Evolutionary conservation across 352 stramenopile genomes (phyloP), one percentile per base, ranked within the genome.

Genomic region (Salisapilia sapeloensis): DNA sequence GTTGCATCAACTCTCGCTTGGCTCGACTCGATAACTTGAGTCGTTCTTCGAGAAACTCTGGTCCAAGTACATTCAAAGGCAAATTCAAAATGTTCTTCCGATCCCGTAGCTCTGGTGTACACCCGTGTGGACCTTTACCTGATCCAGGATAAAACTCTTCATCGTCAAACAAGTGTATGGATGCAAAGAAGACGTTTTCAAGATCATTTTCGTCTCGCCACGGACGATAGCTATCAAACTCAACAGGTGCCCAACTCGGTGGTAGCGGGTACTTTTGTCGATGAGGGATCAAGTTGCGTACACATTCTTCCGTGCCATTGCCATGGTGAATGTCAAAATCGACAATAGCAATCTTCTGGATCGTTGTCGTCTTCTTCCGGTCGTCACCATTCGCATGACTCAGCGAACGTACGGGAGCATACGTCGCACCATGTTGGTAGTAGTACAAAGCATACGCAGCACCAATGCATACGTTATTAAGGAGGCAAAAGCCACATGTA

Each of bases 311-410:
- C 0, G 65, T 79, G 17, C 58, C 65, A 19, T 79, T 72, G 14
- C 60, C 62, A 19, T 80, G 62, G 19, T 80, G 63, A 27, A 78
- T 71, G 42, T 79, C 63, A 38, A 78, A 79, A 36, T 79, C 63
- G 8, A 78, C 50, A 27, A 78, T 79, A 17, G 63, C 63, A 8
- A 79, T 35, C 16, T 58, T 51, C 13, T 71, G 34, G 10, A 75
- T 44, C 4, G 14, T 8, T n/a, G n/a, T n/a, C n/a, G n/a, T n/a
- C n/a, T n/a, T n/a, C n/a, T n/a, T n/a, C n/a, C n/a, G n/a, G 16
- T 41, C 15, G 30, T 36, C 5, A 13, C 37, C 11, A 12, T 29
- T 49, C 27, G 38, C 41, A 6, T 36, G 43, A 12, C 42, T 36
- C 16, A 30, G 39, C 2, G 40, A 28, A 4, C 42, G 37, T 6